These are phyloP conservation scores for Mycena capillaripes DNA, from an alignment of 768 basidiomycete species.

Conservation along the genomic window DNA sequence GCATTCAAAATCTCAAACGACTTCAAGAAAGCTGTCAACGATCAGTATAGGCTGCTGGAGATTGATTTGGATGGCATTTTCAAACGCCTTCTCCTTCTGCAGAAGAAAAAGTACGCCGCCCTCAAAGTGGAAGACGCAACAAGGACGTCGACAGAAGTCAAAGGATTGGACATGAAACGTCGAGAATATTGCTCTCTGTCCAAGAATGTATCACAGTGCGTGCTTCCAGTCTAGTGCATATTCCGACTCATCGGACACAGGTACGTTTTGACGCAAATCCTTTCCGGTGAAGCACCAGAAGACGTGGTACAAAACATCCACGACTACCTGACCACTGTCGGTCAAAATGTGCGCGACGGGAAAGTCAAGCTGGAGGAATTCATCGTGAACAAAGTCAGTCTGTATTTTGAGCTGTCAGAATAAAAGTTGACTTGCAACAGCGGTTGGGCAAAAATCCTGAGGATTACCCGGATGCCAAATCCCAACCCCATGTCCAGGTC, in stretches of 20 bases:
- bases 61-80: constrained; percentile 97
- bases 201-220: constrained; percentile 93
- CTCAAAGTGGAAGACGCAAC: constrained; percentile 90
- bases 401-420: neutral
- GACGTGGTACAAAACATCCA: constrained; percentile 92
- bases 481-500: constrained; percentile 97
- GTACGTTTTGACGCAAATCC: constrained; percentile 89
- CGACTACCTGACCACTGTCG: constrained; percentile 85
- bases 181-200: constrained; percentile 95
- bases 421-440: constrained; percentile 52
- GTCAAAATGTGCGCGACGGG: constrained; percentile 84
- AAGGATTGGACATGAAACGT: constrained; percentile 99
- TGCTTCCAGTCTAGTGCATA: constrained; percentile 20
- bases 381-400: constrained; percentile 89
- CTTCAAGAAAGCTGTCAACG: constrained; percentile 97
- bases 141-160: constrained; percentile 87
- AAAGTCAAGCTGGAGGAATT: constrained; percentile 92
- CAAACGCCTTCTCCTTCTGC: constrained; percentile 90
- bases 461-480: constrained; percentile 96
- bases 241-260: constrained; percentile 53
- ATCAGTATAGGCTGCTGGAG: constrained; percentile 94
- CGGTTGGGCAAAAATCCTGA: constrained; percentile 97
- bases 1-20: constrained; percentile 92
- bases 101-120: constrained; percentile 99
- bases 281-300: constrained; percentile 94